These are phyloP conservation scores for Cladosporium halotolerans DNA, from an alignment of 2,329 filamentous ascomycete genomes.

Conservation along the genomic window DNA sequence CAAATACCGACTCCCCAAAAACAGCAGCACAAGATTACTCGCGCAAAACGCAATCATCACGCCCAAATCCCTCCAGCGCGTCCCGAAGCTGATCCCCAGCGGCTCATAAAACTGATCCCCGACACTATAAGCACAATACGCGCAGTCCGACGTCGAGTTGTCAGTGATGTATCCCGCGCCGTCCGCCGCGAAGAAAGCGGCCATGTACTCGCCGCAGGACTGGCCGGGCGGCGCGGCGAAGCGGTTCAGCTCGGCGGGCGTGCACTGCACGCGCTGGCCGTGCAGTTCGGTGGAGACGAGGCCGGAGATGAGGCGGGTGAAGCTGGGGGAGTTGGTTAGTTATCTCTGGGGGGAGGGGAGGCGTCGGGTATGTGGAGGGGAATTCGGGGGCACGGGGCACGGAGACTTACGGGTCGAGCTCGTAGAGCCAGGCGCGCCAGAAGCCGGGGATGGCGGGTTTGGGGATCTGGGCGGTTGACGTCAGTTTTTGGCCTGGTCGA, in stretches of 20 bases:
- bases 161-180: constrained; percentile 65
- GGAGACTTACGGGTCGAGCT: constrained; percentile 57
- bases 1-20: constrained; percentile 45
- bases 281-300: constrained; percentile 76
- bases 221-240: constrained; percentile 62
- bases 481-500: constrained; percentile 37
- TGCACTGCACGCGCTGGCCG: constrained; percentile 57
- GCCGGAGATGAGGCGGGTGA: constrained; percentile 73
- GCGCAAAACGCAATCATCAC: constrained; percentile 71
- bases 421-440: constrained; percentile 75
- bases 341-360: no score
- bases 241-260: constrained; percentile 53
- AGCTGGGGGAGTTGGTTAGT: constrained; percentile 29
- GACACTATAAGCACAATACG: constrained; percentile 74
- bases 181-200: constrained; percentile 60
- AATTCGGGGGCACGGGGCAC: neutral
- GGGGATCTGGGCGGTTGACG: constrained; percentile 34
- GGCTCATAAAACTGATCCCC: constrained; percentile 74
- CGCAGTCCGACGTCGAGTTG: constrained; percentile 60
- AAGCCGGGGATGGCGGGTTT: constrained; percentile 69
- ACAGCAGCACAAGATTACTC: constrained; percentile 65
- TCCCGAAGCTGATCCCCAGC: constrained; percentile 58
- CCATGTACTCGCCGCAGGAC: constrained; percentile 72
- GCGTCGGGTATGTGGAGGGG: constrained; percentile 1
- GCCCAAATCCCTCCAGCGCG: constrained; percentile 76